Evolutionary conservation across 768 basidiomycete genomes (phyloP).

Genomic region (Coprinellus micaceus): DNA sequence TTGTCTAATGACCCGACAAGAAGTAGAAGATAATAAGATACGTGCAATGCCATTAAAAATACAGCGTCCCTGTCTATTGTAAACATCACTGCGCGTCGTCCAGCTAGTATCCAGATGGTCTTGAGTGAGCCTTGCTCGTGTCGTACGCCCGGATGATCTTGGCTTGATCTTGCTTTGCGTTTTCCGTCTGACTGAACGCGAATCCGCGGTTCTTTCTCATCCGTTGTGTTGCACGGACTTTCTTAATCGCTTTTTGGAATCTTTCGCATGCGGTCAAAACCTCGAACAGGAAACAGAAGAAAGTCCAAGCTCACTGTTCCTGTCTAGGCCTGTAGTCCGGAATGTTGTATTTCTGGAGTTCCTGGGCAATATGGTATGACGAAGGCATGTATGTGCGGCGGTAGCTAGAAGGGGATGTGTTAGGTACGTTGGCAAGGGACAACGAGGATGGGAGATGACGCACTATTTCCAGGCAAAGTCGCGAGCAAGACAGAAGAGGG

Average conservation of each 20-base stretch:
- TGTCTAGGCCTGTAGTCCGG: conserved; percentile 95
- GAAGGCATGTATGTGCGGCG: conserved; percentile 84
- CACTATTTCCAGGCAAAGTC: conserved; percentile 99
- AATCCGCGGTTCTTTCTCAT: conserved; percentile 96
- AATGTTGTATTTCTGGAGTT: conserved; percentile 98
- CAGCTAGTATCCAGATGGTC: conserved; percentile 71
- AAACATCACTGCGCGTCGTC: neutral
- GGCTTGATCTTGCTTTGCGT: conserved; percentile 81
- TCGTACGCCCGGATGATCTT: conserved; percentile 84
- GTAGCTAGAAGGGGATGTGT: conserved; percentile 51
- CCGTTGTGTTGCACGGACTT: conserved; percentile 96
- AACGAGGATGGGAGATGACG: conserved; percentile 28
- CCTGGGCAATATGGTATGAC: conserved; percentile 98
- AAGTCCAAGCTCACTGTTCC: conserved; percentile 70
- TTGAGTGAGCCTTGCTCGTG: conserved; percentile 68
- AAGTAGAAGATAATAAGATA: conserved; percentile 10
- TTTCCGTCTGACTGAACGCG: conserved; percentile 97
- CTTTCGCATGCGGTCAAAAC: conserved; percentile 35
- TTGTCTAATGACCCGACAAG: neutral
- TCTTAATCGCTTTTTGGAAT: conserved; percentile 99
- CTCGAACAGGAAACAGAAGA: neutral
- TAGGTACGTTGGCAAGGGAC: conserved; percentile 8
- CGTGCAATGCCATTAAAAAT: conserved; percentile 29
- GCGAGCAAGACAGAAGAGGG: conserved; percentile 76
- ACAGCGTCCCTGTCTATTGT: conserved; percentile 30